Conservation (phyloP, 169 alveolate species). For the Plasmodium malariae region DNA sequence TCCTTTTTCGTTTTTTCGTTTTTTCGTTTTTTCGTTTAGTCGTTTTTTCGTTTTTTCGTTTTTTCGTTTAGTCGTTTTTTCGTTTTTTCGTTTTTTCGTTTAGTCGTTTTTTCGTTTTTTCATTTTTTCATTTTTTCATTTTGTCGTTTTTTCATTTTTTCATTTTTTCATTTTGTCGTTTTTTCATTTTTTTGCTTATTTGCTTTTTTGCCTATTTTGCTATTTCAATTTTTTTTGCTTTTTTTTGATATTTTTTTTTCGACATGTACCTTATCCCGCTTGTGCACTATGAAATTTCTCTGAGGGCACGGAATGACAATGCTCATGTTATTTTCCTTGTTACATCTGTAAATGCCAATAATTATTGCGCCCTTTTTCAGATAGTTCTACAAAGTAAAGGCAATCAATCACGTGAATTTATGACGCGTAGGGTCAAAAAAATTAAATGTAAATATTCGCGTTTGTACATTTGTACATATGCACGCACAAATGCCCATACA, state of each 20-base stretch:
- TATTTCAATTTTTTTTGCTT: neutral
- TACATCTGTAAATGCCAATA: constrained; percentile 67
- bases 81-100: no score
- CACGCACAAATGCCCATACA: no score
- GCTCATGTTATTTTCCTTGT: constrained; percentile 65
- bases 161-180: neutral
- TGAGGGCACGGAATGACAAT: constrained; percentile 77
- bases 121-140: no score
- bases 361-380: constrained; percentile 50
- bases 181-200: neutral
- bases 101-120: no score
- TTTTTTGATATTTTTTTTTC: neutral
- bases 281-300: constrained; percentile 65
- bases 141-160: neutral
- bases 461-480: no score
- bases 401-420: neutral
- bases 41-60: no score
- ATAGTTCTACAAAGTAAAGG: constrained; percentile 35
- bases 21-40: no score
- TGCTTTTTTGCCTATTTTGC: neutral
- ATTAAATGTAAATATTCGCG: neutral
- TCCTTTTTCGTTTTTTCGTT: no score
- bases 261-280: constrained; percentile 41
- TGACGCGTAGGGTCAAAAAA: neutral
- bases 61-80: no score